Base-by-base conservation (phyloP, 2,329 filamentous ascomycete species). In the Alternaria conjuncta region DNA sequence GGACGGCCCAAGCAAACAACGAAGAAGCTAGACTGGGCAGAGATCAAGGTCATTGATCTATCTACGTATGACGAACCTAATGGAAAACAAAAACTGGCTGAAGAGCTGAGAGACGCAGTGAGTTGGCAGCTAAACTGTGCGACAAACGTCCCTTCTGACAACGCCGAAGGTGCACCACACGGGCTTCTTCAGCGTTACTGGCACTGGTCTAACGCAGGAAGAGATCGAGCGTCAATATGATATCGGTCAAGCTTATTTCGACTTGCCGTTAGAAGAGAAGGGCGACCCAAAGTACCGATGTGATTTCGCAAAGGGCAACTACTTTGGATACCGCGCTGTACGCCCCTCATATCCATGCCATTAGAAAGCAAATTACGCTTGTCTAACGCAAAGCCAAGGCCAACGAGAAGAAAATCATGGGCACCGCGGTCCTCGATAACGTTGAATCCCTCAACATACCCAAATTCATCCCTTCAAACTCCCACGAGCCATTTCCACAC, bases 51-150 rank as follows among this genome's bases (percentile, higher is more conserved):
- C 47, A 72, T 78, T 55, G 72, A 76, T 65, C 79, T 89, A 0
- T 82, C 83, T 15, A 80, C 81, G 15, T 88, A 87, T 66, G 84
- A 88, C 28, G 76, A 83, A 18, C 85, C 86, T 0, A 84, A 82
- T 3, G 86, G 86, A 4, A 88, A 87, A 68, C 76, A 86, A 55
- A 80, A 79, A 36, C 79, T 89, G 0, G 85, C 86, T 2, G 80
- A 83, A 44, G 84, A 88, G 62, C 79, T 89, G 0, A 82, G 84
- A 25, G 84, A 88, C 53, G 86, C 86, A 3, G 84, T 86, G 63
- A 21, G 61, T 56, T 46, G 10, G 11, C 12, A 23, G 15, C 20
- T 10, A 30, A 56, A 2, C 10, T 57, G 12, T 44, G 46, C 13
- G 30, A 54, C 12, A 44, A 13, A 51, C 25, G 15, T 51, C 21